phyloP scores from a whole-genome alignment of 768 basidiomycete species.

The Leucocoprinus birnbaumii region DNA sequence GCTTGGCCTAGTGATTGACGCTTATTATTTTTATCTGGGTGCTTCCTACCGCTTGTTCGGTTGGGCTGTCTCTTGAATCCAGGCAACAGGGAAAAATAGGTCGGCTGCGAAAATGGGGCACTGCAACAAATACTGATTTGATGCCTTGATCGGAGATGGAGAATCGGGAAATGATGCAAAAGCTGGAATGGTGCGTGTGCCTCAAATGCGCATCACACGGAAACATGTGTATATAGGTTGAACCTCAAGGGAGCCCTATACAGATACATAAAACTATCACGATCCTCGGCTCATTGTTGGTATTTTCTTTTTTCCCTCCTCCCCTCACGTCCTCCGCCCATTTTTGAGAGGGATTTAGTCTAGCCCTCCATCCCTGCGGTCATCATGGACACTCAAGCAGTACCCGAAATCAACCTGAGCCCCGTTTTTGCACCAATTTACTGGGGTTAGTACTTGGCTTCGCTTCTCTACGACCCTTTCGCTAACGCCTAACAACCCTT shows the following conservation, averaged over 20 bases:
- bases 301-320: too few species aligned
- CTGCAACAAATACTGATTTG: neutral
- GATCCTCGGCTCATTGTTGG: neutral
- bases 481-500: neutral
- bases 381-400: neutral
- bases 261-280: neutral
- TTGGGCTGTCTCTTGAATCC: neutral
- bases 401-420: slow-evolving; percentile 19
- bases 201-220: too few species aligned
- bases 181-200: too few species aligned
- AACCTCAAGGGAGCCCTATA: too few species aligned
- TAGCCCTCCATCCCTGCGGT: too few species aligned
- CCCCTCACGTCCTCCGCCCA: too few species aligned
- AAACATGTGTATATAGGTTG: too few species aligned
- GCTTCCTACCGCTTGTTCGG: too few species aligned
- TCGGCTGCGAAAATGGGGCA: neutral
- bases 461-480: neutral
- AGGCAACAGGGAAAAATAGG: neutral
- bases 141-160: neutral
- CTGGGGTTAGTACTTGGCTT: slow-evolving; percentile 22
- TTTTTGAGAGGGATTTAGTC: too few species aligned
- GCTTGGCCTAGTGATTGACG: too few species aligned
- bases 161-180: neutral
- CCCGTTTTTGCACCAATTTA: slow-evolving; percentile 28
- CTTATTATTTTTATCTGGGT: too few species aligned